Base-by-base conservation (phyloP, 2,329 filamentous ascomycete genomes). In the Fusarium mundagurra region DNA sequence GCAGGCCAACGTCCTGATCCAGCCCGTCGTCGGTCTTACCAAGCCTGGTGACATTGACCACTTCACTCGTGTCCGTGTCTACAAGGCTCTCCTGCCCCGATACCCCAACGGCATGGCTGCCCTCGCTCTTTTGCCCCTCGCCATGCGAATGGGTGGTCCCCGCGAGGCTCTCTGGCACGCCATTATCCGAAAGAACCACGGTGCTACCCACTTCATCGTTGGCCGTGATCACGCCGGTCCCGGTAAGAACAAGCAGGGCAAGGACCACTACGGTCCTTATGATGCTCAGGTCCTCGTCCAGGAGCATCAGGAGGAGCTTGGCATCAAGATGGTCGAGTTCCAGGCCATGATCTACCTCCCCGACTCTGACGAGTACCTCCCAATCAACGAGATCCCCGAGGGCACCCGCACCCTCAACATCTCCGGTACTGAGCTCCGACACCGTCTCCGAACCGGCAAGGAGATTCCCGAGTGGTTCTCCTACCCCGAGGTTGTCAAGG, bases 101-200 rank as follows among this genome's bases (percentile, higher is more conserved):
- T 99, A 99, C 87, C 96, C 96, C 84, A 99, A 98, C 85, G 96
- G 96, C 81, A 99, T 99, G 96, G 96, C 96, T 68, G 95, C 97
- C 44, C 91, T 99, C 75, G 96, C 95, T 85, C 94, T 99, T 47
- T 90, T 99, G 62, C 95, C 95, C 67, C 90, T 99, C 75, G 96
- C 96, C 80, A 99, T 99, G 96, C 93, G 96, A 83, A 99, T 99
- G 96, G 96, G 95, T 82, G 96, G 96, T 80, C 96, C 96, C 74
- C 94, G 96, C 77, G 96, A 99, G 88, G 96, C 96, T 78, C 95
- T 99, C 86, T 99, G 96, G 96, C 96, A 99, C 88, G 96, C 96
- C 81, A 98, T 99, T 81, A 99, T 99, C 89, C 95, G 96, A 83
- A 99, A 98, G 92, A 99, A 99, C 86, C 95, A 98, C 87, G 96